Percentiles rank a stretch among this genome's conserved stretches.
phyloP scores from a whole-genome alignment of 2,329 filamentous ascomycete species.

The Elsinoe arachidis region DNA sequence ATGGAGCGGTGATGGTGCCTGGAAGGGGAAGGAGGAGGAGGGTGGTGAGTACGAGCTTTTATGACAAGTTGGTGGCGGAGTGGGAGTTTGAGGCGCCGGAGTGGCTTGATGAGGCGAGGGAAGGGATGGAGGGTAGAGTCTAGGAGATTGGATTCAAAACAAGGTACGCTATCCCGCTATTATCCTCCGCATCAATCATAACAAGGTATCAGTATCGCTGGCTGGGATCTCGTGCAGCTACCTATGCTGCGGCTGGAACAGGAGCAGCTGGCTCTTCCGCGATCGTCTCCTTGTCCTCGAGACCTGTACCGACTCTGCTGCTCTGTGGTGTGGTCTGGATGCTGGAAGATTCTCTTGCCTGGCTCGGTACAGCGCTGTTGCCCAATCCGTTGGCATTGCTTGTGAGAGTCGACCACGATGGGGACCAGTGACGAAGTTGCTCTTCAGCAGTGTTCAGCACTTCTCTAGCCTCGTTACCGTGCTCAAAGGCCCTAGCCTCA shows the following conservation, averaged over 20 bases:
- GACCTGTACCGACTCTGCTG: slow-evolving; percentile 6
- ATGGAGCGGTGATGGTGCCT: slow-evolving; percentile 65
- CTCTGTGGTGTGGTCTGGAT: slow-evolving; percentile 10
- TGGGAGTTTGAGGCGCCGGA: slow-evolving; percentile 39
- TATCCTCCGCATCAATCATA: neutral
- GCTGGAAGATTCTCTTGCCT: neutral
- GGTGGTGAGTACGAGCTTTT: slow-evolving; percentile 67
- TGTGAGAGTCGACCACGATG: slow-evolving; percentile 46
- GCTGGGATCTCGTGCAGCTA: neutral
- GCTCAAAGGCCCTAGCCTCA: slow-evolving; percentile 57
- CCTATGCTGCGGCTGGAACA: slow-evolving; percentile 1
- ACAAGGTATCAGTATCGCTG: neutral
- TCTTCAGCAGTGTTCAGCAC: slow-evolving; percentile 89
- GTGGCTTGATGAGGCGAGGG: neutral
- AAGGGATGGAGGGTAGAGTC: neutral
- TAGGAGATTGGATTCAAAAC: slow-evolving; percentile 1
- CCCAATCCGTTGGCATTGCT: slow-evolving; percentile 42
- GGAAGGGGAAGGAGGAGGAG: slow-evolving; percentile 23
- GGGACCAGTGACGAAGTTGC: slow-evolving; percentile 68
- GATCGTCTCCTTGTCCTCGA: slow-evolving; percentile 4
- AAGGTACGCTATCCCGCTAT: neutral
- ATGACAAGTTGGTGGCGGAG: slow-evolving; percentile 60
- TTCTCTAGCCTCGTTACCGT: slow-evolving; percentile 62
- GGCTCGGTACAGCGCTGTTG: slow-evolving; percentile 36
- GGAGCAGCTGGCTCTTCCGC: neutral